Evolutionary conservation across 305 asterid genomes (phyloP), one percentile per base, ranked within the genome.

Genomic region (Fraxinus greggii): DNA sequence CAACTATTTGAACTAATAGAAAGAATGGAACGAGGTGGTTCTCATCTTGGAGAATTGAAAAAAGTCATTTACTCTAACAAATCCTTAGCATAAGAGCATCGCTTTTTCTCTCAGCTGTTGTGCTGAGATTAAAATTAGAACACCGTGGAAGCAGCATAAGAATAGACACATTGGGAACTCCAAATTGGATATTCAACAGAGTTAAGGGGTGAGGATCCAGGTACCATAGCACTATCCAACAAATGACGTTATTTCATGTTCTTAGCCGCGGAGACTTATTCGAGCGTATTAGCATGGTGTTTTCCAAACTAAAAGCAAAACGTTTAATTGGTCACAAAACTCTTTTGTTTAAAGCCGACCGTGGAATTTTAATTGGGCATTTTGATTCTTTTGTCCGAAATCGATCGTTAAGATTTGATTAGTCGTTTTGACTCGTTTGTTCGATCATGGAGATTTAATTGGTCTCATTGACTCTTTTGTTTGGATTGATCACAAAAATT

Each of bases 11-110:
- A 79, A 70, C 67, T 15, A 42, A 8, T 33, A 28, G 42, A 31
- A 26, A 63, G 32, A 63, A 63, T 3, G 33, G 32, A 26, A 63
- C 0, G 33, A 26, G 19, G 31, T 70, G 42, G 40, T 70, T 29
- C 75, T 79, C 72, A 54, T 76, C 76, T 79, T 72, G 79, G 79
- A 77, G 75, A 40, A 54, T 48, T 32, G 77, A 75, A 28, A 70
- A 15, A 29, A 0, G 10, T 31, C 35, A 17, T 6, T 29, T 38
- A 70, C 13, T 0, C 40, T 29, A 70, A 69, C 17, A 70, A 70
- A 70, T 17, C 75, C 19, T 28, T 13, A 1, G 74, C 3, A 28
- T 67, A 67, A 28, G 19, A 10, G 36, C 35, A 1, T 65, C 3
- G 5, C 36, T 67, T 67, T 65, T 28, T 29, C 19, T 29, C n/a